Conservation (phyloP, 768 basidiomycete genomes). For the Auriscalpium microsporum region DNA sequence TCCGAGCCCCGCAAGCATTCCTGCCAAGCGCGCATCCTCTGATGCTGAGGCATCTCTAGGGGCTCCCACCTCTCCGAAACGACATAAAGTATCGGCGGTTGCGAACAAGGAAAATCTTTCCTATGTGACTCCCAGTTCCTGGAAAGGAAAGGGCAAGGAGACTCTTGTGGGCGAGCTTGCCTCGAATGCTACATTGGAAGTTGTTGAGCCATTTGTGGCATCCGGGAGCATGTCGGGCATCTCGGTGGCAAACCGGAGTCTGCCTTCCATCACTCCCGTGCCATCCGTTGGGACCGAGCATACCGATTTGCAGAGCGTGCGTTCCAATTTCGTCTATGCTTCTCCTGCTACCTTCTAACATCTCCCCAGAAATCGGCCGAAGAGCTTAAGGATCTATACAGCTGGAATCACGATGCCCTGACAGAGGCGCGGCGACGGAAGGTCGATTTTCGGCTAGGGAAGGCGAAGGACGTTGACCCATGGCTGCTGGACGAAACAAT, state of each 20-base stretch:
- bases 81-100: background rate
- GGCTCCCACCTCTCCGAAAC: background rate
- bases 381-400: background rate
- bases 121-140: background rate
- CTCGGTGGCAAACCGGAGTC: background rate
- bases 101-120: background rate
- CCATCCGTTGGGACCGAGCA: background rate
- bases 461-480: background rate
- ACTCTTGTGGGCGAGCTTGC: background rate
- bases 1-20: background rate
- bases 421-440: background rate
- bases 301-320: background rate
- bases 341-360: background rate
- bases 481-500: background rate
- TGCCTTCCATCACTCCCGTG: background rate
- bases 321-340: background rate
- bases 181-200: background rate
- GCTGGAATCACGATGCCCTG: background rate
- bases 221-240: background rate
- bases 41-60: background rate
- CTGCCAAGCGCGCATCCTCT: background rate
- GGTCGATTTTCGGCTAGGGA: background rate
- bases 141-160: background rate
- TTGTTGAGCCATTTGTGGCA: background rate
- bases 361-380: background rate